These are phyloP conservation scores for Eimeria acervulina DNA, from an alignment of 169 alveolate genomes.

Conservation along the genomic window DNA sequence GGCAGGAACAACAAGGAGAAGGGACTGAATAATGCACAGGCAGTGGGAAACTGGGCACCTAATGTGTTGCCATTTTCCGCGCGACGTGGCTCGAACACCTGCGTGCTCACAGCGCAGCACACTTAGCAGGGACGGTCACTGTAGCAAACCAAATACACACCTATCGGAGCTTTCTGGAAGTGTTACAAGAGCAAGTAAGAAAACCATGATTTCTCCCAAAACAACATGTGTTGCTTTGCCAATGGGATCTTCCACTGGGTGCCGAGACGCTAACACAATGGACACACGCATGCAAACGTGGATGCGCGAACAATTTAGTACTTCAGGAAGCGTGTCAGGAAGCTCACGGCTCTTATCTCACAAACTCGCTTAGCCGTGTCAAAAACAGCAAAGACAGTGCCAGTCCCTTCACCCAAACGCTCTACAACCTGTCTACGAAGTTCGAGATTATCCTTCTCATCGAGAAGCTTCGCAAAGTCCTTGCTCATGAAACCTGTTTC, in stretches of 20 bases:
- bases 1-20: conserved; percentile 47
- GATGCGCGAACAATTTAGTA: not conserved
- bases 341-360: conserved; percentile 71
- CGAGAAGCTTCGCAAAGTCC: conserved; percentile 18
- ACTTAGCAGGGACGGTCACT: not conserved
- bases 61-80: conserved; percentile 24
- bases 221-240: not conserved
- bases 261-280: not conserved
- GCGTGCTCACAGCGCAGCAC: not conserved
- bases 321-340: not conserved
- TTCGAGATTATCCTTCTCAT: not conserved
- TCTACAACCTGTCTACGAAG: conserved; percentile 40
- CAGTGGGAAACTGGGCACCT: conserved; percentile 75
- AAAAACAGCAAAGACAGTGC: conserved; percentile 58
- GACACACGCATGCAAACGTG: not conserved
- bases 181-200: not conserved
- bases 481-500: not conserved
- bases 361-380: conserved; percentile 38
- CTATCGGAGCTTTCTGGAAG: not conserved
- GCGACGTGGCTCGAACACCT: conserved; percentile 65
- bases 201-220: not conserved
- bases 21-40: conserved; percentile 54
- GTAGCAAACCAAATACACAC: not conserved
- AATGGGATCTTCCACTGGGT: not conserved
- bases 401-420: conserved; percentile 66